These are phyloP conservation scores for Aspergillus kassunensis DNA, from an alignment of 495 filamentous ascomycete species.

Conservation along the genomic window DNA sequence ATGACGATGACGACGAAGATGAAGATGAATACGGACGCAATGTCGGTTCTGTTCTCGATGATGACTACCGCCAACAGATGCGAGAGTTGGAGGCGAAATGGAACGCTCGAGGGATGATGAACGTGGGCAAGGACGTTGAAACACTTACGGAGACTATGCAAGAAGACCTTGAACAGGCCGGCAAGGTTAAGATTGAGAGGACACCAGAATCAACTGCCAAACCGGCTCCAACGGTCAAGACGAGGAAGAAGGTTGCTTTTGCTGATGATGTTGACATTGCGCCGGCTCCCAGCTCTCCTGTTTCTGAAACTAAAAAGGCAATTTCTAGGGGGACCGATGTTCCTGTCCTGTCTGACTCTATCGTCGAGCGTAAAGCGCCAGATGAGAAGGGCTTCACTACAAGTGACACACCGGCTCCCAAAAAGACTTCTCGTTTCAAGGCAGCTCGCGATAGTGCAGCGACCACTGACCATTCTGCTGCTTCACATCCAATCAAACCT, in stretches of 20 bases:
- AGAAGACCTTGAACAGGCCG: conserved; percentile 27
- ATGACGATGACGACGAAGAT: conserved; percentile 58
- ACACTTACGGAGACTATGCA: conserved; percentile 32
- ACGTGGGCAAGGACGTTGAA: conserved; percentile 44
- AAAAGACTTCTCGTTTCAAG: conserved; percentile 44
- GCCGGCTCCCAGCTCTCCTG: conserved; percentile 31
- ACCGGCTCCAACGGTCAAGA: conserved; percentile 27
- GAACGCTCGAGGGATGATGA: conserved; percentile 52
- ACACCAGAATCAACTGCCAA: conserved; percentile 5
- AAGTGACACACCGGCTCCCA: conserved; percentile 29
- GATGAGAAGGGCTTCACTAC: conserved; percentile 15
- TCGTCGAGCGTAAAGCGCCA: conserved; percentile 45
- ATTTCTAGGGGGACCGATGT: conserved; percentile 35
- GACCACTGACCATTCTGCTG: conserved; percentile 8
- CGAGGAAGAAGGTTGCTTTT: conserved; percentile 75
- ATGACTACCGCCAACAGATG: conserved; percentile 76
- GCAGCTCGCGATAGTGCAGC: conserved; percentile 24
- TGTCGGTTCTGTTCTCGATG: conserved; percentile 56
- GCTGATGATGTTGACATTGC: conserved; percentile 72
- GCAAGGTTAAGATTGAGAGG: conserved; percentile 16
- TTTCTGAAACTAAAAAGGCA: conserved; percentile 24
- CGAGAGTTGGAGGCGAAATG: conserved; percentile 74
- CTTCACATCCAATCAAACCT: conserved; percentile 14
- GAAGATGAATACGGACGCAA: conserved; percentile 69
- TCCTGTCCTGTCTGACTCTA: conserved; percentile 35